Evolutionary conservation across 345 rosid species (phyloP).

Genomic region (Linum tenue): DNA sequence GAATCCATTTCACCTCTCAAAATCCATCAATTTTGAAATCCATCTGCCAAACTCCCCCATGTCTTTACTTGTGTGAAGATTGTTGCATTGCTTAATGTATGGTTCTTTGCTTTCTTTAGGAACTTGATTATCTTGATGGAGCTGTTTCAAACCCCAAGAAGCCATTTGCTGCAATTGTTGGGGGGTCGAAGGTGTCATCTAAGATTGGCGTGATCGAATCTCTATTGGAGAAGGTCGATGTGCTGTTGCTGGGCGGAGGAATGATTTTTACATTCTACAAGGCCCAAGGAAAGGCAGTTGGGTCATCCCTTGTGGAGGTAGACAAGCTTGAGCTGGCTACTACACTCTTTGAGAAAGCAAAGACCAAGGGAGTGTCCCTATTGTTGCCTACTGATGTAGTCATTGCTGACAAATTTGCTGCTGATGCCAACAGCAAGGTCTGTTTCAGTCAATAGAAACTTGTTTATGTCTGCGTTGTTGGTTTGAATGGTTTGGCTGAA

Average conservation of each 20-base stretch:
- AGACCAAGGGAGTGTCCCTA: constrained; percentile 79
- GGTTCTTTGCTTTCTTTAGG: constrained; percentile 33
- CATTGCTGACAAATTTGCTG: constrained; percentile 81
- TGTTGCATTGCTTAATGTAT: not conserved
- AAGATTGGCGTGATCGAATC: constrained; percentile 96
- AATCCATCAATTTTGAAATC: too few relatives aligned
- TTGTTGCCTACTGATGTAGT: constrained; percentile 80
- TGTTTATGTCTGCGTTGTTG: not conserved
- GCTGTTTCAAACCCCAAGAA: constrained; percentile 83
- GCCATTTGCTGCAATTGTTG: constrained; percentile 94
- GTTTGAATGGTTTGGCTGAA: not conserved
- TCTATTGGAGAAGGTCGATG: constrained; percentile 67
- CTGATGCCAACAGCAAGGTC: constrained; percentile 90
- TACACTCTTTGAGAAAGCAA: constrained; percentile 76
- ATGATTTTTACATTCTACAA: constrained; percentile 98
- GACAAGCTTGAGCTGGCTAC: constrained; percentile 86
- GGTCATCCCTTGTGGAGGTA: constrained; percentile 89
- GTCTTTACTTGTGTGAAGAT: not conserved
- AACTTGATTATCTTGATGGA: constrained; percentile 91
- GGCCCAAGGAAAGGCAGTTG: constrained; percentile 77
- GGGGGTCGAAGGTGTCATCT: constrained; percentile 86
- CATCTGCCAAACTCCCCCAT: not conserved
- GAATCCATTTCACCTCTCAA: too few relatives aligned
- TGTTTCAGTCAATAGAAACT: not conserved
- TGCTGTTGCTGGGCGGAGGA: constrained; percentile 91